Conservation (phyloP, 2,329 filamentous ascomycete genomes). For the Penicillium sp. region DNA sequence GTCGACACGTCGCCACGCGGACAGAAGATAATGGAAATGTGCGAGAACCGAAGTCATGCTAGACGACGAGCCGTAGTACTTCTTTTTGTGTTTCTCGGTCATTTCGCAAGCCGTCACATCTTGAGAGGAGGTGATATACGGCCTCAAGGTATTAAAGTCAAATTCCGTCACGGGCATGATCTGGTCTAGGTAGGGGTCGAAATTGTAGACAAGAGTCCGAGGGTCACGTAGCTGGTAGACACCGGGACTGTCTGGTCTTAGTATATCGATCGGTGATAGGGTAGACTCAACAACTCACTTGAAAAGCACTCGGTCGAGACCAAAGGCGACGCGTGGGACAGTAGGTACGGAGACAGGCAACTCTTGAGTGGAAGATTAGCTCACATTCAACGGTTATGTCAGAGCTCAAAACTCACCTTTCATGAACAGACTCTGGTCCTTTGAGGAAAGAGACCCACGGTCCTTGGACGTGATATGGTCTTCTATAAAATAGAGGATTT, state of each 20-base stretch:
- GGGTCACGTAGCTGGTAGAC: constrained; percentile 90
- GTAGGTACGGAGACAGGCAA: constrained; percentile 48
- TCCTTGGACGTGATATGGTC: neutral
- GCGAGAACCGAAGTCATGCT: constrained; percentile 87
- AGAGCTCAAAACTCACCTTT: constrained; percentile 17
- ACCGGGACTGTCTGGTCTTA: constrained; percentile 55
- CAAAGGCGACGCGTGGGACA: constrained; percentile 66
- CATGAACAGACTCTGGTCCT: constrained; percentile 8
- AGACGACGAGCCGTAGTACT: constrained; percentile 91
- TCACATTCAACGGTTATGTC: neutral
- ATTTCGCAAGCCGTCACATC: constrained; percentile 70
- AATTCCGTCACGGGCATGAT: constrained; percentile 95
- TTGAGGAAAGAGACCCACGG: constrained; percentile 14
- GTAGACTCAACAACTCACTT: constrained; percentile 53
- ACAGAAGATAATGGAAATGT: constrained; percentile 92
- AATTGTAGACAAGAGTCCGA: constrained; percentile 86
- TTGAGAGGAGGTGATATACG: constrained; percentile 88
- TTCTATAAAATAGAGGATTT: neutral
- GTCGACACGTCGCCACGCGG: constrained; percentile 74
- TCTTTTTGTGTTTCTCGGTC: constrained; percentile 65
- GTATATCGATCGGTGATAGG: neutral
- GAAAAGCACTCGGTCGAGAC: constrained; percentile 87
- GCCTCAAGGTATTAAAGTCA: constrained; percentile 80
- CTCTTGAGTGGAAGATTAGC: constrained; percentile 25
- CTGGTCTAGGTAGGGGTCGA: constrained; percentile 86